These are phyloP conservation scores for Sugiyamaella marilandica DNA, from an alignment of 805 yeast species.

Conservation along the genomic window DNA sequence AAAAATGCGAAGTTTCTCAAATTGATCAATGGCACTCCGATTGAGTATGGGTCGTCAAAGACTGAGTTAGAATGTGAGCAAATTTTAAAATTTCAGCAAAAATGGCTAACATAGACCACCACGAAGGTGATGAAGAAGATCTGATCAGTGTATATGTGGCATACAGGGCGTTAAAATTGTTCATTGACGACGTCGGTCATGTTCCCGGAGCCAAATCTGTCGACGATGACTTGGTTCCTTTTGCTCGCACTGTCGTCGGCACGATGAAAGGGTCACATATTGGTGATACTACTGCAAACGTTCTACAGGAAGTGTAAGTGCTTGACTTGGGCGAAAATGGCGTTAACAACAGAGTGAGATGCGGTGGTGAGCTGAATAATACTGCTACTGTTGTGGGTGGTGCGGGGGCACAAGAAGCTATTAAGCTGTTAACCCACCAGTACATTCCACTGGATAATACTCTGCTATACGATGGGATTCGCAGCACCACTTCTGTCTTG, in stretches of 20 bases:
- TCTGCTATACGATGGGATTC: slow-evolving; percentile 67
- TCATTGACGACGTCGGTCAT: neutral
- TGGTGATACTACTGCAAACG: slow-evolving; percentile 24
- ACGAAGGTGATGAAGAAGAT: slow-evolving; percentile 19
- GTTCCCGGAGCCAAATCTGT: neutral
- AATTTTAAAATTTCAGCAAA: neutral
- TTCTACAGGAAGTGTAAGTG: slow-evolving; percentile 40
- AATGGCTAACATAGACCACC: slow-evolving; percentile 7
- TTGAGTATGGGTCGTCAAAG: slow-evolving; percentile 14
- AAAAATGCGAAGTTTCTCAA: slow-evolving; percentile 53
- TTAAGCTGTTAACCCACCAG: slow-evolving; percentile 72
- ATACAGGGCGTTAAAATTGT: slow-evolving; percentile 23
- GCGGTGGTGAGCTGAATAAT: slow-evolving; percentile 48
- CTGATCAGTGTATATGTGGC: slow-evolving; percentile 24
- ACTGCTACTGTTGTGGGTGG: slow-evolving; percentile 76
- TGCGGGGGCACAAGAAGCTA: slow-evolving; percentile 74
- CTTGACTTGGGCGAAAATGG: neutral
- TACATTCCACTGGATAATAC: slow-evolving; percentile 72
- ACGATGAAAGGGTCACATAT: neutral
- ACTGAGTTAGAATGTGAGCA: too few species aligned
- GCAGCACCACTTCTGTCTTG: slow-evolving; percentile 36
- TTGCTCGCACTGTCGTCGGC: neutral
- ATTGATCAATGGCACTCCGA: slow-evolving; percentile 43
- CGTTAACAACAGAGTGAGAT: slow-evolving; percentile 11
- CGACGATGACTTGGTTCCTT: neutral